Base-by-base conservation (phyloP, 257 asterid species). In the Mitragyna speciosa region DNA sequence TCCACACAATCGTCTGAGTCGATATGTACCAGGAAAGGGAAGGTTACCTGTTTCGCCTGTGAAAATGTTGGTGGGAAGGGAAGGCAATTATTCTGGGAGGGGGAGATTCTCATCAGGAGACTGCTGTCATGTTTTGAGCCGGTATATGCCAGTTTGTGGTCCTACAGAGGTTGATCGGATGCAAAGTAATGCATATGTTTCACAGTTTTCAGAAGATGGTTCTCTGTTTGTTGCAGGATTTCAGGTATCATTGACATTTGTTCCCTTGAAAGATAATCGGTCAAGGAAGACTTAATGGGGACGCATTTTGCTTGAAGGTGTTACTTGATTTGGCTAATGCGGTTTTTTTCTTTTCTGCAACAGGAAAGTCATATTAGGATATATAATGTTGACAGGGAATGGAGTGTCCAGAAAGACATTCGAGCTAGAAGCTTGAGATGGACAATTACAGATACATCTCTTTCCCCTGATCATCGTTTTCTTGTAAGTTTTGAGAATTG, bases 391-490 rank as follows among this genome's bases (percentile, higher is more conserved):
- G 97, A 93, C 72, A 70, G 41, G 71, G 92, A 91, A 54, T 95
- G 98, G 98, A 95, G 88, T 85, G 67, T 92, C 82, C 94, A 88
- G 68, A 95, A 95, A 89, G 97, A 93, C 80, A 92, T 95, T 77
- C 88, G 56, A 56, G 97, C 98, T 30, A 91, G 87, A 91, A 88
- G 91, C 87, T 85, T 95, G 91, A 82, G 91, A 80, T 95, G 99
- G 99, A 95, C 99, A 26, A 92, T 95, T 75, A 95, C 98, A n/a
- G 99, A 95, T 85, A 88, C 97, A 77, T 84, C 91, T 70, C 92
- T 95, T 79, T 95, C 98, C 20, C 95, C 99, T 0, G 98, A 95
- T 84, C 90, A 87, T 10, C 96, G 96, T 80, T 91, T 89, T 84
- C 96, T 95, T 78, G 99, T 95, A 91, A 89, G 94, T 54, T 61